Base-by-base conservation (phyloP, 805 yeast species). In the Zygosaccharomyces bisporus region DNA sequence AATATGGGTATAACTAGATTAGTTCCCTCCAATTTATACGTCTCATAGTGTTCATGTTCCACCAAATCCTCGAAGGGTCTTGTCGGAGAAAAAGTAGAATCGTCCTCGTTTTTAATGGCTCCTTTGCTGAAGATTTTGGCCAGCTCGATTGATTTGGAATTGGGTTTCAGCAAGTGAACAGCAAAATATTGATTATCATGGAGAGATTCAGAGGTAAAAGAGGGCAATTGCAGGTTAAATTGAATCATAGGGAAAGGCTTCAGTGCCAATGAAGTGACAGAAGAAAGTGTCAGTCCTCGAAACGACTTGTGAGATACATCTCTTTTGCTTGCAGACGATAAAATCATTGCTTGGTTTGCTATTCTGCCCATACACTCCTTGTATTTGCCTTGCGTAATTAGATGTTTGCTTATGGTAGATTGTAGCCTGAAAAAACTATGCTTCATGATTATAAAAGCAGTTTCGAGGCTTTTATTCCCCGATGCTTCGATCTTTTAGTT, bases 181-280 rank as follows among this genome's bases (percentile, higher is more conserved):
- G 95, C 95, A 58, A 88, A 74, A 42, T 71, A 65, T 27, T 71
- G 71, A 31, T 70, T 61, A n/a, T 71, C 66, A 55, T 85, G 87
- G 20, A 91, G 67, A 8, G 77, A 68, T 5, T 70, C 68, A 0
- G 95, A 82, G 0, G 98, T 90, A 24, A 81, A 74, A 4, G 96
- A 86, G 0, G 98, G 98, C 10, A 81, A 68, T 63, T 86, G 95
- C 30, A 91, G 69, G 61, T 91, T 91, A 69, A 91, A 90, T 56
- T 87, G 93, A 1, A 91, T 57, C 43, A 90, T 65, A 1, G 96
- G 95, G 10, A 71, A 72, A 0, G 96, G 96, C 38, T 74, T 71
- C 21, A 89, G 76, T 0, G 95, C 81, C 10, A 91, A 67, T 1
- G 97, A 89, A 9, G 87, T 78, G 34, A 89, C 86, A 1, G 96